These are phyloP conservation scores for Aureobasidium sp. DNA, from an alignment of 2,329 filamentous ascomycete genomes.

Conservation along the genomic window DNA sequence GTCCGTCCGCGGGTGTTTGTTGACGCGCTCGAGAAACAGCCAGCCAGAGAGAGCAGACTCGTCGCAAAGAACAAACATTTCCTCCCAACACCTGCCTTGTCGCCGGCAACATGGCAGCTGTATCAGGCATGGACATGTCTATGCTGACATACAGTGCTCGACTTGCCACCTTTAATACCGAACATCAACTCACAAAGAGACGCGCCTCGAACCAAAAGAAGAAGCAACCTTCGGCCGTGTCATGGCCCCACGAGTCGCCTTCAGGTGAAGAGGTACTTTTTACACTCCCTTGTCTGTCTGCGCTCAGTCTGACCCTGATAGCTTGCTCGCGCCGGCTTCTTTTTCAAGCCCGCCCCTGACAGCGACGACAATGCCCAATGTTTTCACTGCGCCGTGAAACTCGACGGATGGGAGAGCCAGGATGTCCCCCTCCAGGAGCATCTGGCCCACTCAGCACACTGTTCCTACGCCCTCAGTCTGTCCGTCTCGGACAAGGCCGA, in stretches of 20 bases:
- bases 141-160: constrained; percentile 26
- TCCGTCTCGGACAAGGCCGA: constrained; percentile 46
- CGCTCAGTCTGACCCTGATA: constrained; percentile 28
- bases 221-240: constrained; percentile 44
- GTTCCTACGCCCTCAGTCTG: constrained; percentile 72
- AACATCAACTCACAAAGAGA: constrained; percentile 57
- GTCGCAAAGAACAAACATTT: no score
- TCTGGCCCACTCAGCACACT: constrained; percentile 69
- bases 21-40: neutral
- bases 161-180: constrained; percentile 66
- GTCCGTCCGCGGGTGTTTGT: neutral
- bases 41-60: no score
- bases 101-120: neutral
- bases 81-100: neutral
- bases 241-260: constrained; percentile 71
- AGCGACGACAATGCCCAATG: constrained; percentile 84
- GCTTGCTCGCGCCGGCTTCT: constrained; percentile 89
- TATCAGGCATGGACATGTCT: constrained; percentile 4
- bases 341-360: constrained; percentile 65
- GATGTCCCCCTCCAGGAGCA: constrained; percentile 83
- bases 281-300: neutral
- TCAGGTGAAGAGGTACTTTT: constrained; percentile 52
- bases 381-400: constrained; percentile 72
- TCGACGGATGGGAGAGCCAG: constrained; percentile 86
- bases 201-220: constrained; percentile 57